Conservation (phyloP, 208 protist species). For the Leishmania tropica region DNA sequence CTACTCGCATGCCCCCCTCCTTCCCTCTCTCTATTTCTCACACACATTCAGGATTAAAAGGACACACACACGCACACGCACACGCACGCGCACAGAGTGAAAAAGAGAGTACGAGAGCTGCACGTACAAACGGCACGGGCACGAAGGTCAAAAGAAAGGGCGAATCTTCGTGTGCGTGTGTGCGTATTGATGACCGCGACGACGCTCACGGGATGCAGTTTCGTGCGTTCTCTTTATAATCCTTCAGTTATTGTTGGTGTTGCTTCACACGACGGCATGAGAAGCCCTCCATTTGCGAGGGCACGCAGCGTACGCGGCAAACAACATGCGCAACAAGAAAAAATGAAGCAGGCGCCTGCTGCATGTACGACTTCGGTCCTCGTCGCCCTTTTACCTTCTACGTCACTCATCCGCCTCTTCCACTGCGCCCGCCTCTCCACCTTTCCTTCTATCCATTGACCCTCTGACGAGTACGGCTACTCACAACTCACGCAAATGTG, state of each 20-base stretch:
- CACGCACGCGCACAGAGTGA: not conserved
- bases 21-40: not conserved
- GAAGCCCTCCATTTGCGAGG: not conserved
- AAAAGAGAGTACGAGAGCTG: not conserved
- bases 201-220: not conserved
- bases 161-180: conserved; percentile 43
- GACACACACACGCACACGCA: not conserved
- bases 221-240: not conserved
- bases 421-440: not conserved
- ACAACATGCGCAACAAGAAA: not conserved
- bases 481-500: not conserved
- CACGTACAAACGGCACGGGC: conserved; percentile 5
- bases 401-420: conserved; percentile 8
- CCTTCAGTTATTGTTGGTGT: too few species aligned
- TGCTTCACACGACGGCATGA: not conserved
- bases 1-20: not conserved
- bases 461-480: not conserved
- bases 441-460: not conserved
- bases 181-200: conserved; percentile 16
- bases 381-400: conserved; percentile 3
- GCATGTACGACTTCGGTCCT: not conserved
- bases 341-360: not conserved
- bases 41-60: not conserved
- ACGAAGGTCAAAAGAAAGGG: conserved; percentile 25
- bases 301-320: not conserved